Conservation (phyloP, 2,329 filamentous ascomycete species). For the Penicillium griseofulvum region DNA sequence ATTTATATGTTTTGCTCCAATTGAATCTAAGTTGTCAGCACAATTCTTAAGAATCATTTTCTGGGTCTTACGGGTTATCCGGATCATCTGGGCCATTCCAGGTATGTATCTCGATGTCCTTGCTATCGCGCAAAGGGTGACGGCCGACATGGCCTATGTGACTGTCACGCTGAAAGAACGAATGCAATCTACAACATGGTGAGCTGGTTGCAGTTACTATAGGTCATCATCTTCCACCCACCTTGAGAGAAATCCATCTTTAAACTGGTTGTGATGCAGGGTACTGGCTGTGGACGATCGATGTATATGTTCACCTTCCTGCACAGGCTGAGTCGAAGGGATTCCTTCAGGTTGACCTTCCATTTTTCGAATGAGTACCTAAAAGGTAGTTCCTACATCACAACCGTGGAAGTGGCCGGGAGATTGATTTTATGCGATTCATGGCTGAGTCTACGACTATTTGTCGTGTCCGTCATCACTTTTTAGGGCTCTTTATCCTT, state of each 20-base stretch:
- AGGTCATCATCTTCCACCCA: neutral
- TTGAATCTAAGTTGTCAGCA: slow-evolving; percentile 36
- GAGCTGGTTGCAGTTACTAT: neutral
- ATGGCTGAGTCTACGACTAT: slow-evolving; percentile 12
- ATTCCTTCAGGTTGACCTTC: neutral
- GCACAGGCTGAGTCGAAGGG: neutral
- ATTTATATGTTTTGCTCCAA: slow-evolving; percentile 43
- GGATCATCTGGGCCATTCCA: slow-evolving; percentile 32
- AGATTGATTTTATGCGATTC: neutral
- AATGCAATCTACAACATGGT: slow-evolving; percentile 14
- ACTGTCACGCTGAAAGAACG: slow-evolving; percentile 25
- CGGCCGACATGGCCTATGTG: slow-evolving; percentile 26
- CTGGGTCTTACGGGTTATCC: slow-evolving; percentile 27
- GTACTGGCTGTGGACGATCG: slow-evolving; percentile 22
- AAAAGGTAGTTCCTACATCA: too few relatives aligned
- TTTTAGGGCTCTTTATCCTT: neutral
- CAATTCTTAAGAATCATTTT: neutral
- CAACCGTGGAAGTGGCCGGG: neutral
- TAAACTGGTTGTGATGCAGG: slow-evolving; percentile 25
- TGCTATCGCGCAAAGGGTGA: slow-evolving; percentile 20
- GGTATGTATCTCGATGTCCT: slow-evolving; percentile 30
- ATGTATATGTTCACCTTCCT: neutral
- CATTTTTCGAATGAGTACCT: neutral
- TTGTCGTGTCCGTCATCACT: neutral
- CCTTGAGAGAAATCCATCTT: slow-evolving; percentile 26